Evolutionary conservation across 495 filamentous ascomycete species (phyloP), one percentile per base, ranked within the genome.

Genomic region (Talaromyces thailandensis): DNA sequence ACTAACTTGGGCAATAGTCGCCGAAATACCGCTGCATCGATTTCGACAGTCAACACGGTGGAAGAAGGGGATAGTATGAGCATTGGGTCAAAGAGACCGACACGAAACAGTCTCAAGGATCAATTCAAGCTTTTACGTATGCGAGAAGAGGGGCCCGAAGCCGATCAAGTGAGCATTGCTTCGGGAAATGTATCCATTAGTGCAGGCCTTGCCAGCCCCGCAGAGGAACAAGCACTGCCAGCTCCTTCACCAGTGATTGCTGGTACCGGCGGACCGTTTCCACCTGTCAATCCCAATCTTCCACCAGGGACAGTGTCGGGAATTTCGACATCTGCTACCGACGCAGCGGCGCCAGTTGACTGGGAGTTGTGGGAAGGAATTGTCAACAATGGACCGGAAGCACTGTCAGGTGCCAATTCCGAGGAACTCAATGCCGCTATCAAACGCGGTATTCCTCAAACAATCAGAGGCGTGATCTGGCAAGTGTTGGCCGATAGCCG

Each of bases 321-420:
- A 4, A 80, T 90, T 43, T 84, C 84, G 18, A 83, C 87, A 4
- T 88, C 91, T 9, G 80, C 84, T 16, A 76, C 73, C 3, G 89
- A 92, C 64, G 76, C 82, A 16, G 79, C 81, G 5, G 78, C 82
- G 7, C 81, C 83, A 3, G 91, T 99, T 14, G 91, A 99, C 69
- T 99, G 94, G 94, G 95, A 98, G 73, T 75, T 99, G 21, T 99
- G 94, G 94, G 93, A 99, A 73, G 79, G 88, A 18, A 88, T 99
- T 1, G 94, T 99, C 31, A 92, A 96, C 65, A 88, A 96, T 76
- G 94, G 95, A 2, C 89, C 92, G 11, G 86, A 88, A 32, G 93
- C 91, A 8, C 86, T 97, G 63, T 89, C 89, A 28, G 81, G 90
- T 43, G 89, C 90, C 29, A 96, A 89, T 66, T 82, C 92, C 3